Percentiles rank a stretch among this genome's conserved stretches.
phyloP scores from a whole-genome alignment of 768 basidiomycete species.

The Tylopilus plumbeoviolaceoides region DNA sequence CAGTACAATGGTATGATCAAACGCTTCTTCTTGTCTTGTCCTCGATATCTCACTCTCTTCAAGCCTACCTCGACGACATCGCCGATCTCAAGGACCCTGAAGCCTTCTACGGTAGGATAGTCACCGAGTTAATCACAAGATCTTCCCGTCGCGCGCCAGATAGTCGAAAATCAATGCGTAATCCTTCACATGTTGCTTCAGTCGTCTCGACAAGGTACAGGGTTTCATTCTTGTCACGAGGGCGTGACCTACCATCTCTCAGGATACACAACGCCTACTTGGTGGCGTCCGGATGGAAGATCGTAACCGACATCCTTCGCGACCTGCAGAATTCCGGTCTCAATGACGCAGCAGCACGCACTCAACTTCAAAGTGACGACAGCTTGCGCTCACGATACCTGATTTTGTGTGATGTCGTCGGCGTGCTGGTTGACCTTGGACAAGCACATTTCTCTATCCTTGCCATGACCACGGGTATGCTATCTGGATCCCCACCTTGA shows the following conservation, averaged over 20 bases:
- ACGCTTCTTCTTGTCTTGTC: not conserved
- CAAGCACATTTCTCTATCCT: conserved; percentile 67
- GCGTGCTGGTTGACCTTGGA: conserved; percentile 51
- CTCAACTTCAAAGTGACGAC: conserved; percentile 48
- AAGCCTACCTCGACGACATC: conserved; percentile 70
- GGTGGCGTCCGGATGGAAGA: conserved; percentile 79
- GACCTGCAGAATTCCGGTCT: conserved; percentile 54
- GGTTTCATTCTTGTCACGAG: conserved; percentile 2
- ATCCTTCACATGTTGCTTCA: conserved; percentile 52
- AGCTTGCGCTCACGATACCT: conserved; percentile 58
- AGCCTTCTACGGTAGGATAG: conserved; percentile 55
- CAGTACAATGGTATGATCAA: conserved; percentile 58
- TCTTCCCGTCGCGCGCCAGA: conserved; percentile 30
- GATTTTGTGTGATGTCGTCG: conserved; percentile 59
- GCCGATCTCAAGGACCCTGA: conserved; percentile 61
- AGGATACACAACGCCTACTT: conserved; percentile 83
- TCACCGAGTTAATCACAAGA: conserved; percentile 53
- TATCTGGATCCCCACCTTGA: conserved; percentile 1
- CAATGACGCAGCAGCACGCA: conserved; percentile 47
- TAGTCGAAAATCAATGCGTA: conserved; percentile 29
- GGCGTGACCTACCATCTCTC: conserved; percentile 6
- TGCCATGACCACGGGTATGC: conserved; percentile 66
- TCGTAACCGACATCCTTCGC: conserved; percentile 57
- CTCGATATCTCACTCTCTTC: conserved; percentile 14
- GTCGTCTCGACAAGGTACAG: conserved; percentile 56